These are phyloP conservation scores for Boletus semigastroideus DNA, from an alignment of 1,284 basidiomycete genomes.

Conservation along the genomic window DNA sequence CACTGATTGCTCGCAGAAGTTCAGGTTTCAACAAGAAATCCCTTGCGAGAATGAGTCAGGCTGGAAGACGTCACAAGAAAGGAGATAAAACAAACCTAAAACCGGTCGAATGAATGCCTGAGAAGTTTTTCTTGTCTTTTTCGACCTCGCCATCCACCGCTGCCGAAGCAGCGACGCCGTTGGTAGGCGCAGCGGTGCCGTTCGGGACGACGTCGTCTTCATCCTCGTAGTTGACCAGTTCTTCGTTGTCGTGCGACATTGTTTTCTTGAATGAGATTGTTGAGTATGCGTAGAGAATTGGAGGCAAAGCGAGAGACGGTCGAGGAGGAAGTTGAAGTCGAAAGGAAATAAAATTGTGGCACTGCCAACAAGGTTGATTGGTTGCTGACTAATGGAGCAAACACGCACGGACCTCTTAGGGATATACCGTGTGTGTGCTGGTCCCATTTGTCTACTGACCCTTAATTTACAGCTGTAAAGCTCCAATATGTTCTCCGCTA, in stretches of 20 bases:
- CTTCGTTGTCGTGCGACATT: slow-evolving; percentile 81
- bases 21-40: slow-evolving; percentile 47
- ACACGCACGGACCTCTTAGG: slow-evolving; percentile 28
- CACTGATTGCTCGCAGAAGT: slow-evolving; percentile 95
- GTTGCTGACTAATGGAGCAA: slow-evolving; percentile 30
- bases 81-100: slow-evolving; percentile 64
- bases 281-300: slow-evolving; percentile 14
- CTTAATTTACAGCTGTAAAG: no score
- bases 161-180: slow-evolving; percentile 52
- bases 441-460: no score
- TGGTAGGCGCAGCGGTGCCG: slow-evolving; percentile 47
- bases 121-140: slow-evolving; percentile 95
- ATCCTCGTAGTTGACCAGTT: slow-evolving; percentile 93
- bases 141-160: slow-evolving; percentile 65
- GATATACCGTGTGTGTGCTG: no score
- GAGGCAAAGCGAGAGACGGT: slow-evolving; percentile 14
- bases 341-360: slow-evolving; percentile 30
- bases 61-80: not conserved
- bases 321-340: slow-evolving; percentile 19
- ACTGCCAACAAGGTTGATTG: slow-evolving; percentile 8
- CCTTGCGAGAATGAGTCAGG: slow-evolving; percentile 20
- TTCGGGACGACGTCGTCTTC: slow-evolving; percentile 83
- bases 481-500: slow-evolving; percentile 9
- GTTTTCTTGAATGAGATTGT: slow-evolving; percentile 6
- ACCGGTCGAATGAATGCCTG: slow-evolving; percentile 95